Base-by-base conservation (phyloP, 768 basidiomycete genomes). In the Calocybe indica region DNA sequence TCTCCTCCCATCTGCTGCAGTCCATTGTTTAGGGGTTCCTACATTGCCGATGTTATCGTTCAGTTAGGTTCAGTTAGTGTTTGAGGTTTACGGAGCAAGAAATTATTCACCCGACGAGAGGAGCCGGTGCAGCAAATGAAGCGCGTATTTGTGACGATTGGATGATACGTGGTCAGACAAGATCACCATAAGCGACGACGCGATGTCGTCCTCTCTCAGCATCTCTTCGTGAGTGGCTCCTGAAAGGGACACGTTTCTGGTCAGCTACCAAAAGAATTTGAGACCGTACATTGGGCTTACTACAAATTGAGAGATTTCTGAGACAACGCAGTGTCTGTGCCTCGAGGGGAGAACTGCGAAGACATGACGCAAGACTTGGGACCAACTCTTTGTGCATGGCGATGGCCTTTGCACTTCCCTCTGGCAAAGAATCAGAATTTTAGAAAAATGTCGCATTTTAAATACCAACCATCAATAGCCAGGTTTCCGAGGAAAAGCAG, bases 131-230 rank as follows among this genome's bases (percentile, higher is more conserved):
- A 55, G n/a, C 14, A 55, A 47, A 49, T 55, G 55, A 22, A 55
- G 42, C 11, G 55, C 52, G 35, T 55, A 55, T 47, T 51, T 53
- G 32, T 55, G 55, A 37, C 49, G 55, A 31, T 53, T 55, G 37
- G 55, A 53, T 8, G 49, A 46, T 22, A 28, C 41, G 5, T 43
- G 37, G 11, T 42, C 40, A 29, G 45, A 37, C 5, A 55, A 44
- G 22, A 53, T 50, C 3, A 53, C 45, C 15, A 49, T 46, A 6
- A 53, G 42, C 1, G 47, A 34, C 22, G 47, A 43, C 35, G 53
- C 14, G 7, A 55, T 53, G 9, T 37, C 47, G 5, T 41, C 44
- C n/a, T 47, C 41, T 32, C 33, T 36, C 29, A 33, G 8, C 7
- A 55, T 53, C 32, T 15, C n/a, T 11, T 6, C 29, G 14, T 55